Evolutionary conservation across 257 asterid species (phyloP).

Genomic region (Nicotiana attenuata): DNA sequence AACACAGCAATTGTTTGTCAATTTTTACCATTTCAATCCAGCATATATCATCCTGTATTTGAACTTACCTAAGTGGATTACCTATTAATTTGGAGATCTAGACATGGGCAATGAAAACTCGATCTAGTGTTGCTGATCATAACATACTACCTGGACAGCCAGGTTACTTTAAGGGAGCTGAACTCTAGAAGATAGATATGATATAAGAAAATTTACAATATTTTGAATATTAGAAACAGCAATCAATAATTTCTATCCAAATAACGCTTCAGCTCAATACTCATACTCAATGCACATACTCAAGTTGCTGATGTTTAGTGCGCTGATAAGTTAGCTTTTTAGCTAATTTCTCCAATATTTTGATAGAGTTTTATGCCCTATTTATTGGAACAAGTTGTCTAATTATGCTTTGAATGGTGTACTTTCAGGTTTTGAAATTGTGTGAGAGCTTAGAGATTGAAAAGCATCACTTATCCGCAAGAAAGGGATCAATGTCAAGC

Average conservation of each 20-base stretch:
- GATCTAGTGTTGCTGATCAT: neutral
- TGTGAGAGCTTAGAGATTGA: too few relatives aligned
- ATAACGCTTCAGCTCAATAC: neutral
- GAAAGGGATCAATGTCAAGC: too few relatives aligned
- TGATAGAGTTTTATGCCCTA: too few relatives aligned
- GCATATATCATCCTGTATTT: neutral
- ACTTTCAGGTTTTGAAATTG: too few relatives aligned
- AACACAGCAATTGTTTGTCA: neutral
- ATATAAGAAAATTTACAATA: too few relatives aligned
- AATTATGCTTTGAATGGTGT: too few relatives aligned
- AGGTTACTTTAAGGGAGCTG: neutral
- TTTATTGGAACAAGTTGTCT: too few relatives aligned
- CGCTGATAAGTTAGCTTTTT: neutral
- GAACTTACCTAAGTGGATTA: neutral
- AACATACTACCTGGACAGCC: neutral
- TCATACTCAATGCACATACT: neutral
- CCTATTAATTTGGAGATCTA: neutral
- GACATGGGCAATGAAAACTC: neutral
- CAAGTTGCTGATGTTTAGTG: neutral
- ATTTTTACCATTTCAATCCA: neutral
- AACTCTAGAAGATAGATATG: neutral
- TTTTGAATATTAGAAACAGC: neutral
- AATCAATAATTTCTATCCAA: neutral
- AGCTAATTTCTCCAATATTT: too few relatives aligned
- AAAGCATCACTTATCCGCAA: too few relatives aligned